These are phyloP conservation scores for Leptosphaerulina australis DNA, from an alignment of 2,329 filamentous ascomycete genomes.

Conservation along the genomic window DNA sequence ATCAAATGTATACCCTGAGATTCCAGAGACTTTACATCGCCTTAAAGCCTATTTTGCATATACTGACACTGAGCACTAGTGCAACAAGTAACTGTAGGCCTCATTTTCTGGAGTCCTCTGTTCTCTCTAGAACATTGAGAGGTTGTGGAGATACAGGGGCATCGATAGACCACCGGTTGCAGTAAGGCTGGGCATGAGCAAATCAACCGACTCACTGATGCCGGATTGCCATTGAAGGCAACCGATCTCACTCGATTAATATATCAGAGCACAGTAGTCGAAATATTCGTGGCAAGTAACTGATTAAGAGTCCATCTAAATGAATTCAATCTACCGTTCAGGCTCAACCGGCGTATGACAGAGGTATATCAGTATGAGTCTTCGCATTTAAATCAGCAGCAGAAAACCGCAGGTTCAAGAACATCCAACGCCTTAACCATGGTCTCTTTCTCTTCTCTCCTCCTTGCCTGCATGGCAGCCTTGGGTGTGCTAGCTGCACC, in stretches of 20 bases:
- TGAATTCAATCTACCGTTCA: background rate
- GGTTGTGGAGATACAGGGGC: constrained; percentile 2
- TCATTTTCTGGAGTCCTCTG: too few species aligned
- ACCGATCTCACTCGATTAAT: constrained; percentile 2
- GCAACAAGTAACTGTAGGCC: too few species aligned
- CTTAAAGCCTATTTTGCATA: too few species aligned
- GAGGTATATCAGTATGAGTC: background rate
- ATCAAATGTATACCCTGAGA: too few species aligned
- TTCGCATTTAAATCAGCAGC: background rate
- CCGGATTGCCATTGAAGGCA: background rate
- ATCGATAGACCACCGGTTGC: constrained; percentile 1
- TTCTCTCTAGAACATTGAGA: too few species aligned
- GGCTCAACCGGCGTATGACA: background rate
- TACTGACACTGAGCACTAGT: too few species aligned
- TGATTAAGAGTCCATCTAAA: too few species aligned
- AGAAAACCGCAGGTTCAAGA: background rate
- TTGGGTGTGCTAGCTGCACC: constrained; percentile 24
- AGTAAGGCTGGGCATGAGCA: constrained; percentile 6
- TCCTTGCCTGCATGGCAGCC: constrained; percentile 26
- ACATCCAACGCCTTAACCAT: constrained; percentile 8
- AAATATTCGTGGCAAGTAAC: background rate
- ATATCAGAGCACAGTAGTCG: background rate
- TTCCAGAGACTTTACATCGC: too few species aligned
- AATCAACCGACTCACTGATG: constrained; percentile 3
- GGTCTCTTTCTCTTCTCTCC: constrained; percentile 33